Evolutionary conservation across 1,284 basidiomycete genomes (phyloP).

Genomic region (Apiotrichum gracile): DNA sequence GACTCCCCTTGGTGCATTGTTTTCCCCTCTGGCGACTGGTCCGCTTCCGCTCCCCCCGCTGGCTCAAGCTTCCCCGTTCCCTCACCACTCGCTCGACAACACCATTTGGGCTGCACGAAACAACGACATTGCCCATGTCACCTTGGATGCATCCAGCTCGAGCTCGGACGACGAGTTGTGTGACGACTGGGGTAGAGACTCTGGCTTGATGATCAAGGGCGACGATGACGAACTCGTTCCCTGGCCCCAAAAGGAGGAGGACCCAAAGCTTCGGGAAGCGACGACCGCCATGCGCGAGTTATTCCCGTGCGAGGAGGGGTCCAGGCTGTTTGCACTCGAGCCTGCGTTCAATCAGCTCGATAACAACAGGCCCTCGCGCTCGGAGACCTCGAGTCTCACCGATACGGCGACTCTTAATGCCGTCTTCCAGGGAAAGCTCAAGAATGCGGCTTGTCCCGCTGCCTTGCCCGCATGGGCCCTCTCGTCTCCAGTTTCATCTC

Average conservation of each 20-base stretch:
- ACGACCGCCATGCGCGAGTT: conserved; percentile 39
- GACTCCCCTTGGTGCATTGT: conserved; percentile 31
- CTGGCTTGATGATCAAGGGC: conserved; percentile 28
- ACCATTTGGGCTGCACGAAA: conserved; percentile 36
- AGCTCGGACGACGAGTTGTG: conserved; percentile 41
- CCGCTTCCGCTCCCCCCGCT: conserved; percentile 13
- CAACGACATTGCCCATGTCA: conserved; percentile 17
- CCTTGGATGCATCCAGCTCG: conserved; percentile 29
- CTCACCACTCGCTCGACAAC: conserved; percentile 44
- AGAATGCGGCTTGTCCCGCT: conserved; percentile 22
- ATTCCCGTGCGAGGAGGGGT: conserved; percentile 25
- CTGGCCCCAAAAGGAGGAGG: conserved; percentile 31
- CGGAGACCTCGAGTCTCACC: conserved; percentile 24
- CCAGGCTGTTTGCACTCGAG: conserved; percentile 6
- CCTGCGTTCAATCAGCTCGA: conserved; percentile 31
- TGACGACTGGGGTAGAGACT: conserved; percentile 35
- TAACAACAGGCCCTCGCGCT: conserved; percentile 21
- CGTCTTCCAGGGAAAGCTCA: conserved; percentile 23
- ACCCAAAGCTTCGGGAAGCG: conserved; percentile 36
- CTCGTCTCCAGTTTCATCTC: conserved; percentile 36
- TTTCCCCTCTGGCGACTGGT: conserved; percentile 18
- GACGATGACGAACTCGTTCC: conserved; percentile 20
- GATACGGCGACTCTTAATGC: conserved; percentile 19
- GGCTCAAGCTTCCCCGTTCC: conserved; percentile 35
- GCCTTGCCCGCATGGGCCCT: conserved; percentile 30